Conservation (phyloP, 1,139 yeast species). For the Scheffersomyces stambukii region DNA sequence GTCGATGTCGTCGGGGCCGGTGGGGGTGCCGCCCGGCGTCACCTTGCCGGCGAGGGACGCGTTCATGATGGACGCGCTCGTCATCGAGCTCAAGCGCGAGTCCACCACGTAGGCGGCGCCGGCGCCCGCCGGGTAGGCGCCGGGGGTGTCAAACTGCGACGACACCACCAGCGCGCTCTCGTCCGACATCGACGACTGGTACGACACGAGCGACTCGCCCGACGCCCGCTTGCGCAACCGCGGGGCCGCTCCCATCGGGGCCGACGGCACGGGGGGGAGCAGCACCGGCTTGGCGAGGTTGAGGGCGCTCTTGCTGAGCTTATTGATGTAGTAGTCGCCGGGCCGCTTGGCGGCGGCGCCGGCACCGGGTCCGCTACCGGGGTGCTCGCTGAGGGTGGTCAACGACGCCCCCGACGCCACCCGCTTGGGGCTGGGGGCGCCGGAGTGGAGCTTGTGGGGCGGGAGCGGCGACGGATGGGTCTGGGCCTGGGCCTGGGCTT, state of each 20-base stretch:
- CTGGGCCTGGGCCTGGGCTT: too few species aligned
- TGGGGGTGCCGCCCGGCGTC: not conserved
- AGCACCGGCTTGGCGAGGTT: slow-evolving; percentile 4
- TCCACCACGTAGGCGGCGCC: slow-evolving; percentile 16
- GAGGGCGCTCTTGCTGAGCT: slow-evolving; percentile 15
- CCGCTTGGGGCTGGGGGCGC: slow-evolving; percentile 18
- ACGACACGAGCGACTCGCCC: slow-evolving; percentile 34
- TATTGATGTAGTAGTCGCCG: slow-evolving; percentile 39
- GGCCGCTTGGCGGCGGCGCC: slow-evolving; percentile 27
- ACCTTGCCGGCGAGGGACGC: not conserved
- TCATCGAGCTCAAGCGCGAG: slow-evolving; percentile 37
- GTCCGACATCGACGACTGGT: slow-evolving; percentile 33
- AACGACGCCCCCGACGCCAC: slow-evolving; percentile 26
- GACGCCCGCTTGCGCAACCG: slow-evolving; percentile 25
- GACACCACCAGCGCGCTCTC: slow-evolving; percentile 33
- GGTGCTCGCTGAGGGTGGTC: slow-evolving; percentile 17
- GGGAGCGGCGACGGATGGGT: too few species aligned
- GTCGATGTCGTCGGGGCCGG: too few species aligned
- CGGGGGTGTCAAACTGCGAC: slow-evolving; percentile 28
- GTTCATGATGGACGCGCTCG: slow-evolving; percentile 12
- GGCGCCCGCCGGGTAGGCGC: not conserved
- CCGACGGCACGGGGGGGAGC: slow-evolving; percentile 3
- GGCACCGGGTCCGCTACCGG: slow-evolving; percentile 1
- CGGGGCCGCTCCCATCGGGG: slow-evolving; percentile 5
- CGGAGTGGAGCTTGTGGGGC: slow-evolving; percentile 7